Percentiles rank a stretch among this genome's conserved stretches.
phyloP scores from a whole-genome alignment of 73 alveolate species.

The Paramecium sonneborni region DNA sequence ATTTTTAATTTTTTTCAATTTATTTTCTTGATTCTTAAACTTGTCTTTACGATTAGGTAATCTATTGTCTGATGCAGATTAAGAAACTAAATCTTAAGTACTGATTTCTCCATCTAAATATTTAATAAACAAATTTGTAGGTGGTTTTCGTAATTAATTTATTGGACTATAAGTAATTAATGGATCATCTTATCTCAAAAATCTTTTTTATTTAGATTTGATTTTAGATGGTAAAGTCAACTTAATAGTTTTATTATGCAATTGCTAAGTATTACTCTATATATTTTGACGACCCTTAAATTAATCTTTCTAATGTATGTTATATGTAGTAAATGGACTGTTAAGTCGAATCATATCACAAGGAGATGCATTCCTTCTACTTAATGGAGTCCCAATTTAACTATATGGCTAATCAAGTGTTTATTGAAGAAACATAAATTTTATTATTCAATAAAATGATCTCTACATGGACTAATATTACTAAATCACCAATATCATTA shows the following conservation, averaged over 20 bases:
- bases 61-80: neutral
- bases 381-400: neutral
- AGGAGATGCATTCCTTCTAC: neutral
- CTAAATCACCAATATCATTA: neutral
- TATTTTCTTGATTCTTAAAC: neutral
- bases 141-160: neutral
- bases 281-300: neutral
- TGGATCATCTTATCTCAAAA: neutral
- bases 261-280: neutral
- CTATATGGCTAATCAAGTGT: conserved; percentile 1
- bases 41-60: neutral
- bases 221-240: neutral
- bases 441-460: neutral
- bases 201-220: neutral
- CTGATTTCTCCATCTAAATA: neutral
- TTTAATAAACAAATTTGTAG: neutral
- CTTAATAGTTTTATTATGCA: neutral
- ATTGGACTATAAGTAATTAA: neutral
- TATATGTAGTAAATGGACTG: neutral
- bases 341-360: neutral
- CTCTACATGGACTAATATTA: neutral
- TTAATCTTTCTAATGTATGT: neutral
- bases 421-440: neutral
- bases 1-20: neutral
- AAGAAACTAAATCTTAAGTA: neutral